A percentile compares a stretch with the other conserved stretches of the same genome.
Evolutionary conservation across 2,329 filamentous ascomycete genomes (phyloP).

Genomic region (Rhinocladiella mackenziei): DNA sequence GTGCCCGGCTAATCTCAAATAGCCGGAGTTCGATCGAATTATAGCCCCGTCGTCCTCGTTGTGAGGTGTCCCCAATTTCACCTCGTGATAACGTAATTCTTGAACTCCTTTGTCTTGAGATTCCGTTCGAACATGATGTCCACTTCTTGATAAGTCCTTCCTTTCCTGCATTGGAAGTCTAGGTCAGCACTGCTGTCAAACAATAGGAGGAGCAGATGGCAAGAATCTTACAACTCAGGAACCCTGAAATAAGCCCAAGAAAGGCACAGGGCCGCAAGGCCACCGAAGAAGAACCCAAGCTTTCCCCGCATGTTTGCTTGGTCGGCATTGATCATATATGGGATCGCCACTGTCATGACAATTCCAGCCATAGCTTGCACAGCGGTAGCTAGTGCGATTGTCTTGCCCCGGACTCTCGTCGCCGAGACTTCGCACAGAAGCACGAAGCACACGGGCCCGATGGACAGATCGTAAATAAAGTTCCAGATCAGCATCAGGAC

Average conservation of each 20-base stretch:
- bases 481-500: conserved; percentile 40
- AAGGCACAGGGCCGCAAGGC: conserved; percentile 27
- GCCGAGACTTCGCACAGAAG: conserved; percentile 47
- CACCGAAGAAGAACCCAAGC: conserved; percentile 34
- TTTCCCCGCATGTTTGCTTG: conserved; percentile 33
- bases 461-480: conserved; percentile 39
- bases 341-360: conserved; percentile 40
- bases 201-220: neutral
- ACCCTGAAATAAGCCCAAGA: conserved; percentile 37
- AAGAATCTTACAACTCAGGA: conserved; percentile 28
- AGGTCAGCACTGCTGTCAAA: neutral
- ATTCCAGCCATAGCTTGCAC: conserved; percentile 40
- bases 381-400: conserved; percentile 42
- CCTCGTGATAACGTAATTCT: conserved; percentile 20
- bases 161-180: conserved; percentile 15
- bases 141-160: conserved; percentile 34
- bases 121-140: conserved; percentile 32
- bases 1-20: no score
- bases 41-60: no score
- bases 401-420: conserved; percentile 43
- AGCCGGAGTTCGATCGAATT: no score
- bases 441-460: conserved; percentile 45
- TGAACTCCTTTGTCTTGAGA: conserved; percentile 28
- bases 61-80: no score
- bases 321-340: conserved; percentile 33